Conservation (phyloP, 441 rosid species). For the Adansonia rubrostipa region DNA sequence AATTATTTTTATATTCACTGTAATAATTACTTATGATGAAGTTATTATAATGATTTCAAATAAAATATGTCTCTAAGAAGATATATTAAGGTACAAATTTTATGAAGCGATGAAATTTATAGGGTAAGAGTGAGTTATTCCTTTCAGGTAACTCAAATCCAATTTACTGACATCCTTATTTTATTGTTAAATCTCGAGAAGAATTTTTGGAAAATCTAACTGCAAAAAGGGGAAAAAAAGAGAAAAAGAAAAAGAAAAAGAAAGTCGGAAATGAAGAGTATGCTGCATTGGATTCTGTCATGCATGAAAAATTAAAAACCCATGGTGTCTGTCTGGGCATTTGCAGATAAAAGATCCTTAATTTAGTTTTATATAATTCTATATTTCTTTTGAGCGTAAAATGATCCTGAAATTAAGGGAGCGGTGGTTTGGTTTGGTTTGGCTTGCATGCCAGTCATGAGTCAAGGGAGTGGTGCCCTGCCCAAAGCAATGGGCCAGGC, state of each 20-base stretch:
- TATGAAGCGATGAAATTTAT: not conserved
- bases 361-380: too few relatives aligned
- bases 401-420: conserved; percentile 10
- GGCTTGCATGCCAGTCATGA: not conserved
- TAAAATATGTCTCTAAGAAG: not conserved
- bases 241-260: too few relatives aligned
- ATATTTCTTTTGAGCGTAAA: not conserved
- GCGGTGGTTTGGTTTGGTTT: not conserved
- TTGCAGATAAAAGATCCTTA: not conserved
- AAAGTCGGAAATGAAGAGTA: not conserved
- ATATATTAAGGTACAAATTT: not conserved
- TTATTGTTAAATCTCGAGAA: not conserved
- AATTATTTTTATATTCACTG: not conserved
- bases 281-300: conserved; percentile 6
- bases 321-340: not conserved
- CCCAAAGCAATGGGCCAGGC: conserved; percentile 15
- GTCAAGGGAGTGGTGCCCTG: not conserved
- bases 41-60: too few relatives aligned
- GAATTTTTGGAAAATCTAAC: not conserved
- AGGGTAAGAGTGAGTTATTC: not conserved
- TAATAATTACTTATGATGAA: too few relatives aligned
- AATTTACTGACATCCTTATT: not conserved
- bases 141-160: not conserved
- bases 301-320: not conserved
- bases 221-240: not conserved